Evolutionary conservation across 2,329 filamentous ascomycete species (phyloP).

Genomic region (Graphilbum ipis-grandicollis): DNA sequence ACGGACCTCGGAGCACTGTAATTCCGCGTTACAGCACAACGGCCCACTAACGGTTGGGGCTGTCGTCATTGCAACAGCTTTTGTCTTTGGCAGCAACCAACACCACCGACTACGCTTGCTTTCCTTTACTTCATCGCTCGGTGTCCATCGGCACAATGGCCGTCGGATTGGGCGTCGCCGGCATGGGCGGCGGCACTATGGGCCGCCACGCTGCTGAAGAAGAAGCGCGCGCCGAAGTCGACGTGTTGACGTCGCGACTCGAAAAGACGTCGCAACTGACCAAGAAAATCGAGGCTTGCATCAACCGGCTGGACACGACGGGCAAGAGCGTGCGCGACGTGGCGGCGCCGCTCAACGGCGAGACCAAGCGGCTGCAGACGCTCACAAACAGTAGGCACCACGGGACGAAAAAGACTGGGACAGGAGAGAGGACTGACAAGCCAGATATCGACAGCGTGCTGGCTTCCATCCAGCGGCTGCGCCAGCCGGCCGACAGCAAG

Average conservation of each 20-base stretch:
- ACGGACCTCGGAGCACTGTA: constrained; percentile 3
- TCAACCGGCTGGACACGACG: constrained; percentile 68
- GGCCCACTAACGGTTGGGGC: too few relatives aligned
- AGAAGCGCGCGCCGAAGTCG: constrained; percentile 51
- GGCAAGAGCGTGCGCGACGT: constrained; percentile 85
- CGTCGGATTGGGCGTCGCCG: constrained; percentile 24
- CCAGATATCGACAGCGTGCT: constrained; percentile 73
- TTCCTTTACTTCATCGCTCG: neutral
- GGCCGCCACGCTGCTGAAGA: constrained; percentile 40
- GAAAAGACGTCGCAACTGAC: constrained; percentile 88
- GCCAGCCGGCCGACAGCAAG: constrained; percentile 83
- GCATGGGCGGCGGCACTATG: constrained; percentile 4
- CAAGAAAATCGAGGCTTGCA: constrained; percentile 84
- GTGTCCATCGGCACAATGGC: constrained; percentile 23
- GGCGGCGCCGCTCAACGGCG: constrained; percentile 79
- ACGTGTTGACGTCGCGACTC: constrained; percentile 54
- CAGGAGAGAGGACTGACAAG: neutral
- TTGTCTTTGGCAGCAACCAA: too few relatives aligned
- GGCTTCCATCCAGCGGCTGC: constrained; percentile 70
- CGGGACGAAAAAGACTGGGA: too few relatives aligned
- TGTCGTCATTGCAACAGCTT: too few relatives aligned
- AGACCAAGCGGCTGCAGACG: constrained; percentile 79
- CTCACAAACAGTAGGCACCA: constrained; percentile 52
- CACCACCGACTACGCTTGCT: neutral
- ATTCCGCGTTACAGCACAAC: constrained; percentile 4